Evolutionary conservation across 495 filamentous ascomycete genomes (phyloP), one percentile per base, ranked within the genome.

Genomic region (Lepraria neglecta): DNA sequence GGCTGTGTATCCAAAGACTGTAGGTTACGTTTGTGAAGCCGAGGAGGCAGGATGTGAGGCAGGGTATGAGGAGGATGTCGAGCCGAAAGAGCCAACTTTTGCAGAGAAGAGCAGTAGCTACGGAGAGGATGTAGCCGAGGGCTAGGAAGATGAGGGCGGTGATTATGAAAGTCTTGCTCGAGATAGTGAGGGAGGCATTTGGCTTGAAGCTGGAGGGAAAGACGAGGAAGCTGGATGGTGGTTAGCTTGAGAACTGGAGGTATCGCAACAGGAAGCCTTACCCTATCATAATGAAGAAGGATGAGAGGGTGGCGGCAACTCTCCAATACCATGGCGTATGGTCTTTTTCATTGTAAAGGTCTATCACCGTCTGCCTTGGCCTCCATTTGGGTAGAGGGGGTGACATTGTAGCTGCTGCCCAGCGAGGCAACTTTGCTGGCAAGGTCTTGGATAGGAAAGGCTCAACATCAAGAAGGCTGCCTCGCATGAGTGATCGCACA

Each of bases 281-380:
- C 67, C 65, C 62, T 47, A 64, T 60, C 52, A 67, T 56, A 6
- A 67, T 67, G 19, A 62, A 21, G 19, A 63, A 42, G 14, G 67
- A 53, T 3, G 67, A 67, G 24, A 67, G 27, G 2, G 63, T 65
- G 12, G 67, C 67, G 15, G 53, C 44, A 21, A 53, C 14, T 46
- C 65, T 64, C 59, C 67, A 63, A 42, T 65, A 69, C 67, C 67
- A 69, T 9, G 30, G 59, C 24, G 57, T 67, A 44, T 38, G 57
- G 35, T 69, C 65, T 54, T 60, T 65, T 31, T 69, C 67, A 21
- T 35, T 61, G 57, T 67, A 69, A 10, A 69, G 58, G 50, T 69
- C 67, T 42, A 69, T 69, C 30, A 69, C n/a, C 24, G 67, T 69
- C 52, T 40, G 62, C 57, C 56, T 59, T 35, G 65, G 67, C 64